A percentile compares a stretch with the other conserved stretches of the same genome.
These are phyloP conservation scores for Tuber calosporum DNA, from an alignment of 495 filamentous ascomycete species.

Conservation along the genomic window DNA sequence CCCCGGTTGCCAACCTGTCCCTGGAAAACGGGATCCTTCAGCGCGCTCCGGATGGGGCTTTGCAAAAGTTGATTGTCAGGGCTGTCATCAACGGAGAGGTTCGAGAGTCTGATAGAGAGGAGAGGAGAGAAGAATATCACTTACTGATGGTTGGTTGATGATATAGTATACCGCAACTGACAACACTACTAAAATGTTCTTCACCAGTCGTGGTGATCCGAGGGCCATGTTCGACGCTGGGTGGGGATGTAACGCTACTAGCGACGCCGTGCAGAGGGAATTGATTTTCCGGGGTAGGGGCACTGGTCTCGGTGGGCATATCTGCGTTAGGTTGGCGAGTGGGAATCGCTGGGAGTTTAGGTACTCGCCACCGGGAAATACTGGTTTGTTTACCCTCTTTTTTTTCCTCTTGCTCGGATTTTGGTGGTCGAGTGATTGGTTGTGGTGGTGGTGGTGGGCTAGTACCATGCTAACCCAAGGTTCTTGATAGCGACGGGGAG, in stretches of 20 bases:
- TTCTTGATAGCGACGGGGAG: conserved; percentile 11
- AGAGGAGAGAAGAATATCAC: background rate
- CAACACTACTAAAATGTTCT: conserved; percentile 54
- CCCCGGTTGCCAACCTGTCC: conserved; percentile 46
- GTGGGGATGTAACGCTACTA: conserved; percentile 50
- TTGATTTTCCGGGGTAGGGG: conserved; percentile 35
- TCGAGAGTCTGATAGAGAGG: background rate
- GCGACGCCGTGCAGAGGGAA: conserved; percentile 46
- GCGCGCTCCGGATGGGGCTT: conserved; percentile 28
- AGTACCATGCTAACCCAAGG: too few species aligned
- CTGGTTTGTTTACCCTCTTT: conserved; percentile 15
- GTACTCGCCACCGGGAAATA: conserved; percentile 31
- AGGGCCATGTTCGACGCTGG: conserved; percentile 48
- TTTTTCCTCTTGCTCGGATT: background rate
- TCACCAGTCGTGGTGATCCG: conserved; percentile 49
- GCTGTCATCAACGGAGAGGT: conserved; percentile 70
- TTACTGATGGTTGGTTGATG: background rate
- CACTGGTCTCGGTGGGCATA: conserved; percentile 24
- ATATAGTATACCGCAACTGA: conserved; percentile 48
- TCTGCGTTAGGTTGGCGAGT: conserved; percentile 37
- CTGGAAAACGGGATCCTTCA: conserved; percentile 48
- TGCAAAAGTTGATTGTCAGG: conserved; percentile 45
- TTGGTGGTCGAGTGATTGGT: background rate
- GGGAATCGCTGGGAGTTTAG: conserved; percentile 39
- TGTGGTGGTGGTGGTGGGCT: background rate